These are phyloP conservation scores for Austroboletus novae-zelandiae DNA, from an alignment of 1,284 basidiomycete genomes.

Conservation along the genomic window DNA sequence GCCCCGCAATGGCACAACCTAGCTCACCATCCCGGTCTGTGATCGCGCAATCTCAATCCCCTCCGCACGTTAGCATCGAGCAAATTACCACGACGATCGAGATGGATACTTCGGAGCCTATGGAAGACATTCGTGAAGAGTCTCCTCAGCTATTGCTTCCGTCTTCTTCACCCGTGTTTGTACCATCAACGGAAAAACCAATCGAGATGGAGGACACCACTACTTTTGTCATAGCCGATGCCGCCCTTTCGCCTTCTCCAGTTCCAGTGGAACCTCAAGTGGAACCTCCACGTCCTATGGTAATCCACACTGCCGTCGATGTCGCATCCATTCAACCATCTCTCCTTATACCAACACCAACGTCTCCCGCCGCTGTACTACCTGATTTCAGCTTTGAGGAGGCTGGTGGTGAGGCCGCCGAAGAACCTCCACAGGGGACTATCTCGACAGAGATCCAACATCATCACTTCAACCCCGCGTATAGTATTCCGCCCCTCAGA, in stretches of 20 bases:
- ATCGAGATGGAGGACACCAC: neutral
- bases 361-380: conserved; percentile 29
- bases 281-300: conserved; percentile 17
- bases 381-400: conserved; percentile 34
- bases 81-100: conserved; percentile 9
- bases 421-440: conserved; percentile 20
- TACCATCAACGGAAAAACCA: neutral
- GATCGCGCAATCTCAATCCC: conserved; percentile 4
- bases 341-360: conserved; percentile 34
- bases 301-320: conserved; percentile 32
- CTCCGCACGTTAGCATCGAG: conserved; percentile 6
- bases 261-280: neutral
- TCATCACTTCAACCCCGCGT: conserved; percentile 45
- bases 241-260: conserved; percentile 1
- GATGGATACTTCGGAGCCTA: conserved; percentile 15
- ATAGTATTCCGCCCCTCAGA: conserved; percentile 61
- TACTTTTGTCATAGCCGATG: conserved; percentile 1
- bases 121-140: conserved; percentile 22
- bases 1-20: conserved; percentile 15
- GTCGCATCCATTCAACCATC: conserved; percentile 26
- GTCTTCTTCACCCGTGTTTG: conserved; percentile 19
- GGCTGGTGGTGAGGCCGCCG: conserved; percentile 18
- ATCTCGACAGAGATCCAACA: conserved; percentile 30
- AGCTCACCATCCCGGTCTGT: conserved; percentile 18
- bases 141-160: conserved; percentile 25